Evolutionary conservation across 2,329 filamentous ascomycete genomes (phyloP).

Genomic region (Podosphaera xanthii): DNA sequence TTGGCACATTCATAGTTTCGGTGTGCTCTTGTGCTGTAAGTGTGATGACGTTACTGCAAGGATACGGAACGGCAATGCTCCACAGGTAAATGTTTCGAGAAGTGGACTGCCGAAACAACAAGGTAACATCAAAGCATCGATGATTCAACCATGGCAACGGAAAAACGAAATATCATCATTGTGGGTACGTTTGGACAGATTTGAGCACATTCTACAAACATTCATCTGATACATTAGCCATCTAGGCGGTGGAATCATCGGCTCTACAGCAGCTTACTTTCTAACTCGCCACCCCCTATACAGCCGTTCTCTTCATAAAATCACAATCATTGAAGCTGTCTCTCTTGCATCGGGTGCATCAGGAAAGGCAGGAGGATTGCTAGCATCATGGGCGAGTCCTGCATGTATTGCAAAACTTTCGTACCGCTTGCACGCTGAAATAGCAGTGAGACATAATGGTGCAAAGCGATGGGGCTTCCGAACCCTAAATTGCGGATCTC

Average conservation of each 20-base stretch:
- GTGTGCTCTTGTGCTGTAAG: not conserved
- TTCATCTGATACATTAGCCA: not conserved
- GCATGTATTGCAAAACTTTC: conserved; percentile 63
- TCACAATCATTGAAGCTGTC: conserved; percentile 72
- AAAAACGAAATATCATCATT: conserved; percentile 15
- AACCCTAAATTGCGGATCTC: conserved; percentile 43
- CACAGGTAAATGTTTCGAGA: no score
- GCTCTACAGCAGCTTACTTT: conserved; percentile 76
- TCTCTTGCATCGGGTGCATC: conserved; percentile 77
- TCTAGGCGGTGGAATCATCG: conserved; percentile 64
- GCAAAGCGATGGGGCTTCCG: conserved; percentile 70
- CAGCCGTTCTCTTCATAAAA: conserved; percentile 47
- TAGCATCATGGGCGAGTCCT: conserved; percentile 85
- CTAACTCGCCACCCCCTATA: conserved; percentile 69
- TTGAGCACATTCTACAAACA: not conserved
- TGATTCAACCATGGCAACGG: not conserved
- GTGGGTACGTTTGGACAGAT: conserved; percentile 9
- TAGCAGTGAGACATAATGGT: conserved; percentile 68
- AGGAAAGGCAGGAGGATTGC: conserved; percentile 78
- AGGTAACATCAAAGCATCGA: not conserved
- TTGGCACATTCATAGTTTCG: conserved; percentile 1
- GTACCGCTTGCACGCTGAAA: conserved; percentile 59
- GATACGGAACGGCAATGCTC: no score
- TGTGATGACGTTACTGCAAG: no score
- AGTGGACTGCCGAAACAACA: not conserved